Base-by-base conservation (phyloP, 1,284 basidiomycete genomes). In the Peniophora sp. region DNA sequence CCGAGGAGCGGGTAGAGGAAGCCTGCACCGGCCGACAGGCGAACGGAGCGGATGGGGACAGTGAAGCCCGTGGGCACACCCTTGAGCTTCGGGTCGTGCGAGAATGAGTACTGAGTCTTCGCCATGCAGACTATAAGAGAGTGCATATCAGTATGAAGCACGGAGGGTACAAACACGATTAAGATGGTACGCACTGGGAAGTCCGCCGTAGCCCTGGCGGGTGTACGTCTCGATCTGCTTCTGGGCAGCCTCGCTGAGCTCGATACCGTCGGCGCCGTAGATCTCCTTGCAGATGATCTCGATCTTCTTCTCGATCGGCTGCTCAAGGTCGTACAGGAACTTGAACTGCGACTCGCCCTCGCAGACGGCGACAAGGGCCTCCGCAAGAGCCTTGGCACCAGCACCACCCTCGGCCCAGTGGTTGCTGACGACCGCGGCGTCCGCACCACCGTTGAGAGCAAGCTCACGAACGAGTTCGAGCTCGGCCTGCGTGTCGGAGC, bases 41-140 rank as follows among this genome's bases (percentile, higher is more conserved):
- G 79, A 49, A 97, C 91, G 54, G 86, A 83, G 42, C 92, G 84
- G 64, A 99, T 95, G 9, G 96, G 95, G 53, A 99, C 76, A 5
- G 85, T 96, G 73, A 99, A 99, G 36, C 91, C 88, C 47, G 83
- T 83, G 3, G 94, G 92, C 2, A 90, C 92, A 58, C 86, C 86
- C 75, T 97, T 97, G 57, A 90, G 75, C 60, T 85, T 85, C n/a
- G 93, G 88, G 64, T 97, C 88, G 65, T 95, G 92, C 22, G 92
- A 95, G 74, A 97, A 93, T 18, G 92, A 96, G 59, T 97, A 89
- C 60, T 96, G 95, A 3, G 97, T 99, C 79, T 99, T 99, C 53
- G 96, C 95, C 92, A 98, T 95, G 71, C 95, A 97, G 64, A 95
- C 92, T 84, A 65, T 3, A 42, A 32, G 27, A 32, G 27, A 32